Conservation (phyloP, 495 filamentous ascomycete species). For the Parmelia sp. region DNA sequence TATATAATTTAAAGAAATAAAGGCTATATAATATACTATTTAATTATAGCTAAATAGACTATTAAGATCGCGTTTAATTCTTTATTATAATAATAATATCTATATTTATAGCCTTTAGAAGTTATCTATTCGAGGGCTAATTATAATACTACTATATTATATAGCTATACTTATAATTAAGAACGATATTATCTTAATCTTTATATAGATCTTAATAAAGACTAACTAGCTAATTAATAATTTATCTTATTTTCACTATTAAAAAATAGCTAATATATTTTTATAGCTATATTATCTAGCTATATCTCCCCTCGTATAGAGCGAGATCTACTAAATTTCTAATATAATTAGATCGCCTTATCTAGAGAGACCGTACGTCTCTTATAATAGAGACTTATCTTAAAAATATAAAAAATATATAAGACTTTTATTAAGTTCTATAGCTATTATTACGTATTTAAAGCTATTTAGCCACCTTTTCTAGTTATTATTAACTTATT, state of each 20-base stretch:
- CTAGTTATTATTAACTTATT: neutral
- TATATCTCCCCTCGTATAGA: neutral
- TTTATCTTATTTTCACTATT: neutral
- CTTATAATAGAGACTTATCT: neutral
- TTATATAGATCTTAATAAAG: neutral
- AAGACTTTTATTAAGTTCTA: neutral
- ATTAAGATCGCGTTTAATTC: no score
- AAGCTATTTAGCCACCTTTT: neutral
- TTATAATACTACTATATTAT: no score
- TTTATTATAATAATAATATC: no score
- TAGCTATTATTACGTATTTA: neutral
- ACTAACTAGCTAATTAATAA: neutral
- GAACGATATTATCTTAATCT: neutral
- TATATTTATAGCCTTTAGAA: no score
- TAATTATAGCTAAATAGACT: neutral
- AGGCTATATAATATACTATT: neutral
- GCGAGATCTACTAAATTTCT: neutral
- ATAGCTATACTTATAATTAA: no score
- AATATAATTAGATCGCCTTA: neutral
- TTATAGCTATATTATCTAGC: neutral
- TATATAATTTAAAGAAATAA: neutral
- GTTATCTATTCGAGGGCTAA: no score
- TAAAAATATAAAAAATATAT: neutral
- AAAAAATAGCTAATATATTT: neutral
- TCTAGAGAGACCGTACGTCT: neutral